Conservation (phyloP, 257 asterid genomes). For the Striga asiatica region DNA sequence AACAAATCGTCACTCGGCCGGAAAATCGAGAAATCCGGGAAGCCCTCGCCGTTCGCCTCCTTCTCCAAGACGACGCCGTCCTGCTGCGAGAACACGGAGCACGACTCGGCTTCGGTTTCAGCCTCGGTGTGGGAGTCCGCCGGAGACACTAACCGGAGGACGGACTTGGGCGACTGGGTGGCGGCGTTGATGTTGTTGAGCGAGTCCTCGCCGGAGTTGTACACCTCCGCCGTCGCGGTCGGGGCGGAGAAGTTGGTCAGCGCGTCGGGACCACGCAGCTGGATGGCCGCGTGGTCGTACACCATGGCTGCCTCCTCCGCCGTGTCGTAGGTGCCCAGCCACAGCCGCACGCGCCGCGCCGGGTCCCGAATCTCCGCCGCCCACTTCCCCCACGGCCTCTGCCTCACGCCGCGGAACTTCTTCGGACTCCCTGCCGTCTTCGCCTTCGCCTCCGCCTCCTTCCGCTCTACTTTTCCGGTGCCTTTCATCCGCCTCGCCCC, state of each 20-base stretch:
- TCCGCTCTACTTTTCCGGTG: constrained; percentile 12
- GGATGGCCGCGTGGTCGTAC: constrained; percentile 57
- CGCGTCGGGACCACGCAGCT: constrained; percentile 56
- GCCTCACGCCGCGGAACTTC: constrained; percentile 89
- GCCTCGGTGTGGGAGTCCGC: constrained; percentile 32
- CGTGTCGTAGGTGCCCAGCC: constrained; percentile 66
- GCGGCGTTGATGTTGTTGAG: constrained; percentile 18
- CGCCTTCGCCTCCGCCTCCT: constrained; percentile 13
- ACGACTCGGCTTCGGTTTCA: constrained; percentile 30
- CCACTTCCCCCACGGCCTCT: constrained; percentile 71
- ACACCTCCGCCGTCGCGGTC: constrained; percentile 1
- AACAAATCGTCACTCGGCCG: constrained; percentile 32
- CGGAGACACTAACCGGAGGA: constrained; percentile 38
- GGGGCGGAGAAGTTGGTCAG: constrained; percentile 37
- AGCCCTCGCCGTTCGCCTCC: constrained; percentile 20
- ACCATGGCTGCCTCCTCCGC: constrained; percentile 79
- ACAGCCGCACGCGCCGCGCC: constrained; percentile 24
- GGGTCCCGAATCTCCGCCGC: constrained; percentile 77
- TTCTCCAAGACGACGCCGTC: constrained; percentile 14
- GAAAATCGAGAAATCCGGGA: constrained; percentile 34
- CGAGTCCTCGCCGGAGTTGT: constrained; percentile 51
- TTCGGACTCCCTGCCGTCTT: constrained; percentile 18
- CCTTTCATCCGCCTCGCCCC: constrained; percentile 28
- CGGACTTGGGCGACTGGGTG: constrained; percentile 70
- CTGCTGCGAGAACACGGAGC: constrained; percentile 9